Base-by-base conservation (phyloP, 2,329 filamentous ascomycete species). In the Paracorniculantispora psalliotae region DNA sequence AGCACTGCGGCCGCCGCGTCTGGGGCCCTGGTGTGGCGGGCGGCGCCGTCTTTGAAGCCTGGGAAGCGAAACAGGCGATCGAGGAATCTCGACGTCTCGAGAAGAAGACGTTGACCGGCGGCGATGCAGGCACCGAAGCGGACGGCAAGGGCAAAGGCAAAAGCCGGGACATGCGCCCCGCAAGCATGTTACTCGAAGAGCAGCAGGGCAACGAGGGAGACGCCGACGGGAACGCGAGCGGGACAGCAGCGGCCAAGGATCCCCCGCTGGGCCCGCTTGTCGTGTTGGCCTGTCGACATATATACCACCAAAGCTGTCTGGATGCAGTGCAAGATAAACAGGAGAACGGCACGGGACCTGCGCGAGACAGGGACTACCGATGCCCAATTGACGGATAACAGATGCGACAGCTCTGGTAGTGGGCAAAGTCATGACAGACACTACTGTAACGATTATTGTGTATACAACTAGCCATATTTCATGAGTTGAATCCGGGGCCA, bases 11-110 rank as follows among this genome's bases (percentile, higher is more conserved):
- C 50, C 83, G 83, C 50, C 81, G 92, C 7, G 83, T 92, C 1
- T 99, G 94, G 93, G 96, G 94, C 0, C 91, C 92, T 0, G 92
- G 92, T 0, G 87, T 91, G 0, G 69, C 73, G 2, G 88, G 90
- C 0, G 82, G 84, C 0, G 82, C 85, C 39, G 82, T 96, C 1
- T 96, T 91, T 78, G 86, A 90, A 53, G 87, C 87, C 1, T 97
- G 91, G 92, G 86, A 94, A 71, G 80, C 82, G 58, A 83, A 77
- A 64, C 79, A 83, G 64, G 74, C 73, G 1, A 65, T 72, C 1
- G 81, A 84, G 56, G 75, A 78, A 15, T 67, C 67, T 64, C 78
- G 73, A 60, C 76, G 78, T 66, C 74, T 71, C 63, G 76, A 77
- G 60, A 73, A 69, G 62, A 79, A 77, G 65, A 73, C 74, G 0